Evolutionary conservation across 163 green algal genomes (phyloP), one percentile per base, ranked within the genome.

Genomic region (Coccomyxa subellipsoidea): DNA sequence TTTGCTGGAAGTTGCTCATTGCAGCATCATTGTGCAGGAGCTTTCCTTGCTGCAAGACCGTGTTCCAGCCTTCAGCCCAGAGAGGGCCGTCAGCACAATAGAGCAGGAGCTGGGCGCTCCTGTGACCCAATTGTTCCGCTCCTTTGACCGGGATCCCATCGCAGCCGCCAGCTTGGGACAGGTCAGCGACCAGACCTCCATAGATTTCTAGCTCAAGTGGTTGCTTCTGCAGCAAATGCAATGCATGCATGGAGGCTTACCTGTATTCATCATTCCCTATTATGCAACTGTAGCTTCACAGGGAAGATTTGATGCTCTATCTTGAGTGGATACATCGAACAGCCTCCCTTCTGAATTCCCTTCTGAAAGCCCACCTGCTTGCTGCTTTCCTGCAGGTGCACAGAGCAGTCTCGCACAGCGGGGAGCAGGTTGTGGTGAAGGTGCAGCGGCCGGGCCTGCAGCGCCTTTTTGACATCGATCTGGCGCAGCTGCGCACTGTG

Each of bases 141-240:
- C 71, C 78, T 98, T 99, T 87, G 90, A 98, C 10, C 75, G 82
- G 37, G 59, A 90, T 69, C 95, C 96, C 78, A 96, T 99, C 79
- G 96, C 96, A 7, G 96, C 96, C 2, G 96, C 96, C 37, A 96
- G 89, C 8, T 89, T 99, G 82, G 96, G 96, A 5, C 95, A 98
- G 87, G 96, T 98, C 29, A n/a, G 34, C 10, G 27, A 76, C 27
- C n/a, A 36, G 12, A 36, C 34, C 69, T 34, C 69, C n/a, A 2
- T 76, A 7, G n/a, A n/a, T n/a, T n/a, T n/a, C n/a, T n/a, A n/a
- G n/a, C n/a, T n/a, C n/a, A n/a, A n/a, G n/a, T n/a, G n/a, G n/a
- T n/a, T n/a, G n/a, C n/a, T n/a, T n/a, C n/a, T n/a, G n/a, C n/a
- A n/a, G n/a, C n/a, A 12, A 39, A 25, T 25, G 4, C 2, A 76